These are phyloP conservation scores for Thamnidium elegans DNA, from an alignment of 192 early-diverging fungal genomes.

Conservation along the genomic window DNA sequence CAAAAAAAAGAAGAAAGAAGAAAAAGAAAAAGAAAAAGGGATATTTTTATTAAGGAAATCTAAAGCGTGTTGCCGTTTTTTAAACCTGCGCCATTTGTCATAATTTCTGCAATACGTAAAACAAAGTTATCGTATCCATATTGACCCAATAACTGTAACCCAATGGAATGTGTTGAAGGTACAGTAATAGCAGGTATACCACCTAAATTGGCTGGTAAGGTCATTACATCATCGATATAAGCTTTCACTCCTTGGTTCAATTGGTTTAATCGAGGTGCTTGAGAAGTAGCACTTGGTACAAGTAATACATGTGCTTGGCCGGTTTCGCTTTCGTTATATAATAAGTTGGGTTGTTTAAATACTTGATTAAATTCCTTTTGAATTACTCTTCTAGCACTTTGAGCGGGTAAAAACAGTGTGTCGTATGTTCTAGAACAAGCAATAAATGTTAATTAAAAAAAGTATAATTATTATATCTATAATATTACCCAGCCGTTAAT, in stretches of 20 bases:
- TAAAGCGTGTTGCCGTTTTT: no score
- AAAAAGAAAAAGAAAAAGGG: constrained; percentile 1
- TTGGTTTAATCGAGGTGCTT: constrained; percentile 55
- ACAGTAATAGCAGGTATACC: constrained; percentile 76
- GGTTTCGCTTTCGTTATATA: constrained; percentile 21
- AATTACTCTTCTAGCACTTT: constrained; percentile 76
- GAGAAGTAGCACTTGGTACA: constrained; percentile 73
- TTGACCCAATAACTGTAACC: constrained; percentile 83
- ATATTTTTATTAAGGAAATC: not conserved
- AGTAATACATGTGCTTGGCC: constrained; percentile 59
- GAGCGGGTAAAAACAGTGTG: constrained; percentile 76
- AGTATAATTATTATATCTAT: not conserved
- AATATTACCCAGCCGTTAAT: constrained; percentile 65
- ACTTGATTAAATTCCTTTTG: constrained; percentile 74
- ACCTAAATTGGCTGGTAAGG: constrained; percentile 83
- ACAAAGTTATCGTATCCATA: constrained; percentile 75
- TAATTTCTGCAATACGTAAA: constrained; percentile 33
- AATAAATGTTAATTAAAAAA: constrained; percentile 14
- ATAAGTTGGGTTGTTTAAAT: constrained; percentile 65
- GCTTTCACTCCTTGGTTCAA: constrained; percentile 41
- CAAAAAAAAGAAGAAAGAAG: not conserved
- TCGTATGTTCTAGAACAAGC: constrained; percentile 54
- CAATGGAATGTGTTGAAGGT: constrained; percentile 68
- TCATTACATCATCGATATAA: constrained; percentile 89
- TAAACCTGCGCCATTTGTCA: no score